Evolutionary conservation across 106 monocot genomes (phyloP), one percentile per base, ranked within the genome.

Genomic region (Allium fistulosum): DNA sequence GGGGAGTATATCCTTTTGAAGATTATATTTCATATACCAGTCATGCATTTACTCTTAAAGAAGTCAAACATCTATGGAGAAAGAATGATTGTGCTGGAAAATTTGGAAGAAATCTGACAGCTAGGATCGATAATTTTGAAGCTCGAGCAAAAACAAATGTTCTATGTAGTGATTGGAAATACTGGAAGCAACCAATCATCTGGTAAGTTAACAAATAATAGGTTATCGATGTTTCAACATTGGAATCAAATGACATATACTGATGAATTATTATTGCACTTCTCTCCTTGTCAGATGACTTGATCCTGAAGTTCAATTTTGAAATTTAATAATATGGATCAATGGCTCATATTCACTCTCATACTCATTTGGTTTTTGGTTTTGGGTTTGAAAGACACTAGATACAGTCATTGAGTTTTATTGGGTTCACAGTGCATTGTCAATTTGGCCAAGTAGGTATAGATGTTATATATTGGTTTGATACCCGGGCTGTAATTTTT

Each of bases 51-150:
- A 97, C 92, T 71, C 53, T 97, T 37, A 71, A 63, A 69, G 97
- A 97, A 75, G 86, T 92, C 17, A 97, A 97, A 76, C 88, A 86
- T 70, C 80, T 97, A 22, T 97, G 97, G 97, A 86, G 97, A 69
- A 88, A 92, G 77, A 80, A 97, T 75, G 80, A 76, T 48, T 97
- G 97, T 81, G 57, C 71, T 68, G 47, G 79, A 58, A 87, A 80
- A 22, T 84, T 81, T 73, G 63, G 80, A 62, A 89, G 82, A 72
- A 50, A 78, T 46, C 75, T 97, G 46, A 68, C 71, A 28, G 76
- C 84, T 52, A 88, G 96, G 65, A 63, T 80, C 59, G 97, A 97
- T 62, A 78, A 92, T 82, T 92, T 97, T 71, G 82, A 84, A 68
- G 69, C 72, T 50, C 92, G 89, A 61, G 13, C 59, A 14, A 81